Percentiles rank a stretch among this genome's conserved stretches.
Evolutionary conservation across 257 asterid species (phyloP).

Genomic region (Buddleja alternifolia): DNA sequence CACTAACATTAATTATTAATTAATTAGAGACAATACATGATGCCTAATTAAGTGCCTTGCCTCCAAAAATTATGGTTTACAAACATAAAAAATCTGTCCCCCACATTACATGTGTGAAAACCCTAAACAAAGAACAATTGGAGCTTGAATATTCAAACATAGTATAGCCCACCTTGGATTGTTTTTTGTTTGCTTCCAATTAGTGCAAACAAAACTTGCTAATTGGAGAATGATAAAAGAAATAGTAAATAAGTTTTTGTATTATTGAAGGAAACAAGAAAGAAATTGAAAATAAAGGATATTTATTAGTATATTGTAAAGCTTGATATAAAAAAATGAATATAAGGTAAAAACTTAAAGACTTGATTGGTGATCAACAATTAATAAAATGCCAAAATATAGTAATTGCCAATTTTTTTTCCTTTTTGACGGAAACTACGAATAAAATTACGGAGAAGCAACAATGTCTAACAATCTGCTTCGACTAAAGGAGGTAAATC

Average conservation of each 20-base stretch:
- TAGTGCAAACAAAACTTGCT: background rate
- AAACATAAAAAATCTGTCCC: slow-evolving; percentile 22
- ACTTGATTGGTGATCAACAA: too few relatives aligned
- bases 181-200: slow-evolving; percentile 11
- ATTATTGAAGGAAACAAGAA: background rate
- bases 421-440: too few relatives aligned
- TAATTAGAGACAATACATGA: slow-evolving; percentile 22
- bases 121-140: slow-evolving; percentile 10
- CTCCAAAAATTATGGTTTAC: slow-evolving; percentile 29
- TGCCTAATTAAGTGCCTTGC: slow-evolving; percentile 26
- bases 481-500: too few relatives aligned
- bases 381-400: too few relatives aligned
- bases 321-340: too few relatives aligned
- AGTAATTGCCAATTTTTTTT: too few relatives aligned
- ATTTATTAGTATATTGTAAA: too few relatives aligned
- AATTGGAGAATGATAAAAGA: slow-evolving; percentile 15
- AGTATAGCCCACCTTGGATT: slow-evolving; percentile 29
- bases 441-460: too few relatives aligned
- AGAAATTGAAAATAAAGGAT: too few relatives aligned
- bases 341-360: too few relatives aligned
- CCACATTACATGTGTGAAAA: slow-evolving; percentile 8
- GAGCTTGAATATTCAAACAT: slow-evolving; percentile 9
- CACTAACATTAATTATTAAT: background rate
- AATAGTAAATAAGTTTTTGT: background rate
- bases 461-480: too few relatives aligned